Evolutionary conservation across 805 yeast species (phyloP), one percentile per base, ranked within the genome.

Genomic region (Torulaspora franciscae): DNA sequence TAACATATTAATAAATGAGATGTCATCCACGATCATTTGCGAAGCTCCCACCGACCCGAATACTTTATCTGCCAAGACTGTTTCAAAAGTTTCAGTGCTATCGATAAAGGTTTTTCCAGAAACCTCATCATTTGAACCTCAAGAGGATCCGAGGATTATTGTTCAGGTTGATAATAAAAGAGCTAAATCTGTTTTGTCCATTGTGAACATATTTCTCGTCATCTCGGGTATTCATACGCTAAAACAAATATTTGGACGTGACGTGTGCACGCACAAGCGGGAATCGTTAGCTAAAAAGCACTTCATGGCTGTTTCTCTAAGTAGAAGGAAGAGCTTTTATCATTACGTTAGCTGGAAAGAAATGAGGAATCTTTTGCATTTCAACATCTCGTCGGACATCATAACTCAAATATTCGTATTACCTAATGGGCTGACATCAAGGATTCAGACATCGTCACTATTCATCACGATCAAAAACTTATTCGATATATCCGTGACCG

Each of bases 371-470:
- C 40, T 62, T 13, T 9, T 64, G 11, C 56, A 59, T 5, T 11
- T 65, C 7, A 50, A 55, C 22, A 29, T 58, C 7, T 45, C 56
- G 6, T 34, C 59, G 4, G 63, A 54, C 7, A 35, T 52, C 23
- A 34, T 59, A 19, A 60, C 61, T 32, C 49, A 55, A 11, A 52
- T 68, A 11, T 27, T 72, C 27, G 58, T 66, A 1, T 55, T 81
- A 37, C 76, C 78, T 3, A 75, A 75, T 50, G 73, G 72, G 3
- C 70, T 80, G 48, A 73, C 70, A 22, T 52, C 76, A 13, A 73
- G 73, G 51, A 8, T 77, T 1, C 85, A 81, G 50, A 23, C 69
- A 0, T 60, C 70, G 6, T 61, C 59, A 6, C 33, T 63, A 1
- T 56, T 46, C 13, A 38, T 65, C 1, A 37, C 46, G 4, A 48